Evolutionary conservation across 164 flowering plant species (phyloP).

Genomic region (Cinnamomum micranthum): DNA sequence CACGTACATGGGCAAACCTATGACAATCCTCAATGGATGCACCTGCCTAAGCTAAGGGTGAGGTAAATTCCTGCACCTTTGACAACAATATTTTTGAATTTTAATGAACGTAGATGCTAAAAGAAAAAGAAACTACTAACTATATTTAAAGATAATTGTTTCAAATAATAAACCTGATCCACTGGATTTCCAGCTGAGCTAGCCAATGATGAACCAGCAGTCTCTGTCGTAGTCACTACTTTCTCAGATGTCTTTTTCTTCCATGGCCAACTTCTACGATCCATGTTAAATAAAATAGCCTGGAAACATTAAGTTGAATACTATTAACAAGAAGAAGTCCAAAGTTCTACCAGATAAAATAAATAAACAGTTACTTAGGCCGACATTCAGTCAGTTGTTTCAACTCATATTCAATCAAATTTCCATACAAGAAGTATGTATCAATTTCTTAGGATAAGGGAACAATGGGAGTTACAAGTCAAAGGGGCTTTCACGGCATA

Average conservation of each 20-base stretch:
- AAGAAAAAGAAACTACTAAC: too few species aligned
- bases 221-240: constrained; percentile 36
- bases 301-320: constrained; percentile 7
- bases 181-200: constrained; percentile 25
- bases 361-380: neutral
- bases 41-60: too few species aligned
- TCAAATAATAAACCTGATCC: neutral
- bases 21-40: too few species aligned
- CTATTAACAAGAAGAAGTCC: too few species aligned
- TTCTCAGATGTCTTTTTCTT: constrained; percentile 85
- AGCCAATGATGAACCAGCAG: constrained; percentile 41
- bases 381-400: neutral
- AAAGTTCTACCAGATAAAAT: neutral
- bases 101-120: neutral
- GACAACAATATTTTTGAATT: neutral
- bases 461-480: too few species aligned
- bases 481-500: too few species aligned
- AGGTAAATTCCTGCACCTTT: neutral
- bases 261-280: constrained; percentile 93
- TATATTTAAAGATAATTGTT: too few species aligned
- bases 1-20: too few species aligned
- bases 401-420: neutral
- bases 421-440: too few species aligned
- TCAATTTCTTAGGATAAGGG: neutral
- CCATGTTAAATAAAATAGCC: constrained; percentile 40